phyloP scores from a whole-genome alignment of 345 rosid species.

The Pugionium cornutum region DNA sequence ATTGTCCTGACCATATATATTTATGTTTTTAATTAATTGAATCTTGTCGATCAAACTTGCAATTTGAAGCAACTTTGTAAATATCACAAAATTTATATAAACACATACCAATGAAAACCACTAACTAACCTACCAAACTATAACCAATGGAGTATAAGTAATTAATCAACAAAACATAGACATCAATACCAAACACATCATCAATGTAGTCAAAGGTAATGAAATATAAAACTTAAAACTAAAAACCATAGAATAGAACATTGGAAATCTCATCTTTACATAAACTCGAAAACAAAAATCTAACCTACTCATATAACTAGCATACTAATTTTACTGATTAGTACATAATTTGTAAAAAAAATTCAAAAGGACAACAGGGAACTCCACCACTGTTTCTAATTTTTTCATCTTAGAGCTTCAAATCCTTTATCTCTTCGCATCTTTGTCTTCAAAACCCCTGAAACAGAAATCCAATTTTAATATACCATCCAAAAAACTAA shows the following conservation, averaged over 20 bases:
- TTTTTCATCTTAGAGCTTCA: conserved; percentile 50
- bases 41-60: not conserved
- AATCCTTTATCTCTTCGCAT: conserved; percentile 55
- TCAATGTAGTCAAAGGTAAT: conserved; percentile 8
- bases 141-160: not conserved
- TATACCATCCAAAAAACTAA: not conserved
- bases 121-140: conserved; percentile 12
- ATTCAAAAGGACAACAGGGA: conserved; percentile 28
- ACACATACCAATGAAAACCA: not conserved
- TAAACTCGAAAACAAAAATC: conserved; percentile 21
- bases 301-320: conserved; percentile 27
- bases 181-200: conserved; percentile 9
- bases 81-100: not conserved
- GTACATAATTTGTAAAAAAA: conserved; percentile 8
- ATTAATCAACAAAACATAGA: conserved; percentile 1
- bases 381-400: conserved; percentile 4
- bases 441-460: conserved; percentile 54
- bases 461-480: conserved; percentile 19
- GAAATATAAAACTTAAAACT: not conserved
- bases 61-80: not conserved
- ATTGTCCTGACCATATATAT: too few relatives aligned
- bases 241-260: conserved; percentile 18
- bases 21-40: not conserved
- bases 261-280: conserved; percentile 31
- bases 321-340: conserved; percentile 32